Conservation (phyloP, 306 rosid species). For the Oxytropis ochrocephala region DNA sequence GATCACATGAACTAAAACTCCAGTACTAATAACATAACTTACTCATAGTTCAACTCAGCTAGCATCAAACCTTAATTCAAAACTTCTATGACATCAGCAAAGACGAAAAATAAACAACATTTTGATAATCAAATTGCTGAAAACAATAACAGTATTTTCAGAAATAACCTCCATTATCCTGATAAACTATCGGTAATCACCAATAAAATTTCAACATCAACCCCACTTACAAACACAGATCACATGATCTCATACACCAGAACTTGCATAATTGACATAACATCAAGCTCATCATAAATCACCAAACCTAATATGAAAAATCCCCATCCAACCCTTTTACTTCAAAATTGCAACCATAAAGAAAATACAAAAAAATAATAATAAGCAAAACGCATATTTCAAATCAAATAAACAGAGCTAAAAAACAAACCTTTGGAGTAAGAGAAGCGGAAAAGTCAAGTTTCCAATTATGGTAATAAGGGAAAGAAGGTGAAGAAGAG, state of each 20-base stretch:
- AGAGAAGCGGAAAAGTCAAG: constrained; percentile 55
- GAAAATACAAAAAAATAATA: neutral
- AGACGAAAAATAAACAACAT: neutral
- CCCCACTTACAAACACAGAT: neutral
- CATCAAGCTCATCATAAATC: neutral
- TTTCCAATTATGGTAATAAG: constrained; percentile 78
- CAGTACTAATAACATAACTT: neutral
- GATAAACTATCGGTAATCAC: neutral
- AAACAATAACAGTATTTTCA: neutral
- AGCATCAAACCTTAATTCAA: neutral
- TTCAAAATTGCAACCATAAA: neutral
- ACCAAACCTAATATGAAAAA: neutral
- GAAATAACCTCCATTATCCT: neutral
- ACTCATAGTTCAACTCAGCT: neutral
- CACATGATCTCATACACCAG: neutral
- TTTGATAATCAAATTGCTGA: neutral
- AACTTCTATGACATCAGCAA: neutral
- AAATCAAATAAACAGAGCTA: constrained; percentile 5
- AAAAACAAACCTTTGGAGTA: constrained; percentile 74
- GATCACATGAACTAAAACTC: neutral
- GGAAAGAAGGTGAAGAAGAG: constrained; percentile 58
- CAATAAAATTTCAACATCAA: constrained; percentile 6
- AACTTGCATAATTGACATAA: constrained; percentile 3
- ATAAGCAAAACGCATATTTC: neutral
- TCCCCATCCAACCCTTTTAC: neutral